Base-by-base conservation (phyloP, 208 protist genomes). In the Leishmania braziliensis region DNA sequence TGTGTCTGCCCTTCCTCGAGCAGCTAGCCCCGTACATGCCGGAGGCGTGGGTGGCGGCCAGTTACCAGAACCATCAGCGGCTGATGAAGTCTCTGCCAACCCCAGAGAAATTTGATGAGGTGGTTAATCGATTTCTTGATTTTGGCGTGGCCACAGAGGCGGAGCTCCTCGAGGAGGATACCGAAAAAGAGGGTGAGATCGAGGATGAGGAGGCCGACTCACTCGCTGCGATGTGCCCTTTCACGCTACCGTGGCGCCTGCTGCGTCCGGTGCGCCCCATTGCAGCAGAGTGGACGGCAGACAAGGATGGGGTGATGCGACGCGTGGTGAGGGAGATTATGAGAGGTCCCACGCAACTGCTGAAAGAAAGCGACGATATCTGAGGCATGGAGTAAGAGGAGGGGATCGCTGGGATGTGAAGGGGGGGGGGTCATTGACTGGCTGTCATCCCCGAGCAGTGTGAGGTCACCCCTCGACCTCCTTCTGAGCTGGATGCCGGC, bases 1-100 rank as follows among this genome's bases (percentile, higher is more conserved):
- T 95, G 50, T 91, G 89, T 66, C 66, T 91, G 60, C 91, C 91
- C 16, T 91, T 86, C 43, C 77, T 93, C 20, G 75, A 84, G 39
- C 63, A 80, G 20, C 74, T 90, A 3, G 78, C 82, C 4, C 86
- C 82, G 2, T 93, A 90, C 82, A 60, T 95, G 63, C 91, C 91
- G 12, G 50, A 78, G n/a, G 46, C 63, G 63, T 95, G 91, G 91
- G 79, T 88, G 69, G 58, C 53, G 26, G 39, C 77, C 18, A 75
- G 82, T 43, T 78, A 82, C 53, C 48, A 50, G n/a, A 95, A 95
- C 81, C 82, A 90, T 63, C 68, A 86, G 6, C 80, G 70, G 53
- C 75, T 87, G 39, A 78, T 83, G 36, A 36, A 50, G 63, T 71
- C 60, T 51, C 72, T 84, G 77, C 85, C 84, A 43, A 62, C 80